Conservation (phyloP, 2,329 filamentous ascomycete species). For the Zymoseptoria crescenta region DNA sequence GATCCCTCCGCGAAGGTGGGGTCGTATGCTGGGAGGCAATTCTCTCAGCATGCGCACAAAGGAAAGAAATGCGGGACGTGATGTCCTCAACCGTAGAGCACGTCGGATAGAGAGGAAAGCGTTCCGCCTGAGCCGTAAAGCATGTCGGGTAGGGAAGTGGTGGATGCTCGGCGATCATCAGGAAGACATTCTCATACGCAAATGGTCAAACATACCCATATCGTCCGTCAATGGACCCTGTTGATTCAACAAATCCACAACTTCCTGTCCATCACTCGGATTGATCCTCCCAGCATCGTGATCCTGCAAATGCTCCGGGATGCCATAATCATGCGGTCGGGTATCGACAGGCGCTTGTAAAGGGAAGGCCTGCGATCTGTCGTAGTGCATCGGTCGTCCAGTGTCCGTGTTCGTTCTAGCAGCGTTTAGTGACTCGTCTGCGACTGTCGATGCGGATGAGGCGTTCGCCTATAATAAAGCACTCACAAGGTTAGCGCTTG, state of each 20-base stretch:
- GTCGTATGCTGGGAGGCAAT: slow-evolving; percentile 13
- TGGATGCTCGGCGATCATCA: slow-evolving; percentile 14
- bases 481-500: slow-evolving; percentile 24
- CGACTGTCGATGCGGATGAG: slow-evolving; percentile 16
- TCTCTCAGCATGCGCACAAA: slow-evolving; percentile 6
- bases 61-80: background rate
- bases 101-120: slow-evolving; percentile 14
- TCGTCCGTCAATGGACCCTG: slow-evolving; percentile 13
- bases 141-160: slow-evolving; percentile 20
- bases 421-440: slow-evolving; percentile 22
- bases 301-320: slow-evolving; percentile 22
- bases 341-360: slow-evolving; percentile 18
- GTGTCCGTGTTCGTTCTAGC: slow-evolving; percentile 14
- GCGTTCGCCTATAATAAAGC: slow-evolving; percentile 13
- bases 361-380: slow-evolving; percentile 18
- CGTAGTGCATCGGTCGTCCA: slow-evolving; percentile 16
- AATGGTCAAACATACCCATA: slow-evolving; percentile 18
- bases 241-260: slow-evolving; percentile 27
- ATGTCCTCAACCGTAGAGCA: slow-evolving; percentile 19
- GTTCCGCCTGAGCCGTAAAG: slow-evolving; percentile 19
- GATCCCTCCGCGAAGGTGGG: slow-evolving; percentile 13
- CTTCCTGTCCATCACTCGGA: slow-evolving; percentile 27
- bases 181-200: slow-evolving; percentile 4
- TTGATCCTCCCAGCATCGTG: slow-evolving; percentile 21
- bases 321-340: slow-evolving; percentile 20